Base-by-base conservation (phyloP, 805 yeast genomes). In the Candida michaelii region DNA sequence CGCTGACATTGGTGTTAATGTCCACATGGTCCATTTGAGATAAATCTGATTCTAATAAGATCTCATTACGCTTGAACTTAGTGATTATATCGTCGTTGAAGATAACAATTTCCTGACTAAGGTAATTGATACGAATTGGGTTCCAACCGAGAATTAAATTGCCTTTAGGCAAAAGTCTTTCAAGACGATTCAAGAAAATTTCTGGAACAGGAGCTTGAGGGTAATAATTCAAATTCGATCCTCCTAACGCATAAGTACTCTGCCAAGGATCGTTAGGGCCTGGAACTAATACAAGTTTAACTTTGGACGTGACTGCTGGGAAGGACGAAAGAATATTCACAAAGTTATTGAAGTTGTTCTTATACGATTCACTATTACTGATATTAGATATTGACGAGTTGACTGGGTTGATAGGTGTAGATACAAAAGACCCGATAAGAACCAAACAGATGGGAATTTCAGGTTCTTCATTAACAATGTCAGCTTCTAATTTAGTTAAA, bases 241-340 rank as follows among this genome's bases (percentile, higher is more conserved):
- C 53, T 3, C 91, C 89, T 38, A 83, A 71, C 1, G 85, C 74
- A 36, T 75, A 76, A 42, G 82, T 70, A 1, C 93, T 78, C 27
- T 82, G 82, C 97, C 98, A 93, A 0, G 97, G 97, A 63, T 93
- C 99, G 51, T 88, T 85, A 31, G 80, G 79, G 1, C 99, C 98
- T 0, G 98, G 97, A 1, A 91, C 68, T 45, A 93, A 77, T 1
- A 89, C 65, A 21, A 93, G 61, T 39, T 83, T 80, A 21, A 85
- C 73, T 5, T 65, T 56, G 6, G 65, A 56, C 11, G 80, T 65
- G 5, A 89, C 62, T 3, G 60, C 56, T 0, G 88, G 85, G 51
- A 68, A 85, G 36, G 74, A 70, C 8, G 82, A 75, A 14, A 93
- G 55, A 2, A 88, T 54, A 2, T 72, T 69, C 0, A 95, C 91